Evolutionary conservation across 2,329 filamentous ascomycete genomes (phyloP).

Genomic region (Colletotrichum aenigma): DNA sequence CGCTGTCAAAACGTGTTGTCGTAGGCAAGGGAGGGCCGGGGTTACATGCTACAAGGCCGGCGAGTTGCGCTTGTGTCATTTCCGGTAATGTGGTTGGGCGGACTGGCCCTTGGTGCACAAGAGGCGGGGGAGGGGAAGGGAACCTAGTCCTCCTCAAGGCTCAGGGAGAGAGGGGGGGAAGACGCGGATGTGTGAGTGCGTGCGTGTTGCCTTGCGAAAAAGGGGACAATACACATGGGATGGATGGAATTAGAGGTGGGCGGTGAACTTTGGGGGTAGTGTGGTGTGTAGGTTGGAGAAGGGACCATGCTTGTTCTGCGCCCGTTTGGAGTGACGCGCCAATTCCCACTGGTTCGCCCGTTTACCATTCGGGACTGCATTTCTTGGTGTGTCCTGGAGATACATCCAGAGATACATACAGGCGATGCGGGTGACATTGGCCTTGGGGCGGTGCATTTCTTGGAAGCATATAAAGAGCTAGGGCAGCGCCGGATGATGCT

Average conservation of each 20-base stretch:
- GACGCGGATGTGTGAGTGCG: neutral
- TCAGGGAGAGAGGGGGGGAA: neutral
- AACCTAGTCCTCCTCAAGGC: neutral
- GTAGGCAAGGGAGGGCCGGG: neutral
- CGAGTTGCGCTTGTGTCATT: neutral
- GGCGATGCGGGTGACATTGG: constrained; percentile 4
- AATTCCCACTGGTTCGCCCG: neutral
- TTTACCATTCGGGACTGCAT: neutral
- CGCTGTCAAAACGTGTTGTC: neutral
- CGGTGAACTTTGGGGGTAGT: neutral
- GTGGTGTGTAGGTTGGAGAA: neutral
- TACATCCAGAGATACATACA: neutral
- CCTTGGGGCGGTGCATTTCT: constrained; percentile 8
- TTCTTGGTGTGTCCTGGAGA: neutral
- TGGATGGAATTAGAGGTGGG: neutral
- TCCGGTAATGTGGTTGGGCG: neutral
- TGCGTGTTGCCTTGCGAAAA: neutral
- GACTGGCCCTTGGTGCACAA: neutral
- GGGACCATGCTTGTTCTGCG: constrained; percentile 7
- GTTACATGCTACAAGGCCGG: neutral
- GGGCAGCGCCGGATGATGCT: neutral
- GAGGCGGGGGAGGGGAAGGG: neutral
- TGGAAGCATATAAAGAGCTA: neutral
- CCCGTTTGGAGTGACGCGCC: constrained; percentile 1
- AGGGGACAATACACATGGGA: neutral